Conservation (phyloP, 164 flowering plant species). For the grape (Vitis vinifera) region DNA sequence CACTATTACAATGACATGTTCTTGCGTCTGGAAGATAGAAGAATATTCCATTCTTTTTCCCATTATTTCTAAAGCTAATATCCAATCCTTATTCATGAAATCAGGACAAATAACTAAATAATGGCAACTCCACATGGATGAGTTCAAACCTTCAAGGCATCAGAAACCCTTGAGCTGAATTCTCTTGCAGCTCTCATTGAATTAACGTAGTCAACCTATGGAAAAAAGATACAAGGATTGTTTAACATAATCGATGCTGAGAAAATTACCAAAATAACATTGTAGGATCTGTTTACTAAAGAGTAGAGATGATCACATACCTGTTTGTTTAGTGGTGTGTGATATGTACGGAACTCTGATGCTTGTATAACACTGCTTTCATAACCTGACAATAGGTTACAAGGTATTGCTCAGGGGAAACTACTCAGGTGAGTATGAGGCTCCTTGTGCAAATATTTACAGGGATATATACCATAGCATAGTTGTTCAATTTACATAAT, state of each 20-base stretch:
- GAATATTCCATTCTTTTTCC: background rate
- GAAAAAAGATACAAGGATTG: slow-evolving; percentile 6
- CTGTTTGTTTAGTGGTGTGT: slow-evolving; percentile 96
- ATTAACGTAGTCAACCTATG: slow-evolving; percentile 83
- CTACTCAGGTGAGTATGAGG: background rate
- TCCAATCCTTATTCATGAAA: background rate
- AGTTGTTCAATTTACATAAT: background rate
- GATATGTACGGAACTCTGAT: slow-evolving; percentile 95
- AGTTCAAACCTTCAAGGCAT: slow-evolving; percentile 65
- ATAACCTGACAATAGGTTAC: slow-evolving; percentile 50
- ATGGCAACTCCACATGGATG: background rate
- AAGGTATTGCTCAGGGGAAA: background rate
- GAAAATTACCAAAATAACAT: background rate
- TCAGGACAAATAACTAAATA: background rate
- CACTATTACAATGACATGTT: background rate
- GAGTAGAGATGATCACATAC: slow-evolving; percentile 29
- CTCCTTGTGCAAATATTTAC: background rate
- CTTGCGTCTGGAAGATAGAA: background rate
- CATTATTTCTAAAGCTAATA: background rate
- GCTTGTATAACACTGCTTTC: slow-evolving; percentile 69
- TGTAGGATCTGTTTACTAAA: background rate
- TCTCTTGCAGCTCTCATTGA: slow-evolving; percentile 90
- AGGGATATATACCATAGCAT: background rate
- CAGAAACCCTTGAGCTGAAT: slow-evolving; percentile 72
- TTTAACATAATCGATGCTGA: background rate